phyloP scores from a whole-genome alignment of 371 early-diverging fungal species.

The Rhizopus sp. region DNA sequence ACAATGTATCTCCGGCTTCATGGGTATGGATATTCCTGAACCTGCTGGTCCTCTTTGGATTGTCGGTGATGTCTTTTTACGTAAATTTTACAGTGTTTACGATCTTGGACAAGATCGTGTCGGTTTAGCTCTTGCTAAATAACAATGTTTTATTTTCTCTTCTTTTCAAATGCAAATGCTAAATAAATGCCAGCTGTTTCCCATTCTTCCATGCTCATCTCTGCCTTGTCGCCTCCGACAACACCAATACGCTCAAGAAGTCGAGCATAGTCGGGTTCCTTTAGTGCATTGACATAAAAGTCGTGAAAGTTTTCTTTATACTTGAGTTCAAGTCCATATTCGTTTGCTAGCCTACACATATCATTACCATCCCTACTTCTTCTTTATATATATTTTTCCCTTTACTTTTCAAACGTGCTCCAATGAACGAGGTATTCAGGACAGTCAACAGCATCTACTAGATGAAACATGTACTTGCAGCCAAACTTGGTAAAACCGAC shows the following conservation, averaged over 20 bases:
- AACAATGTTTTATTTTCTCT: slow-evolving; percentile 20
- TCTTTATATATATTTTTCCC: slow-evolving; percentile 4
- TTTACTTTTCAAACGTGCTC: slow-evolving; percentile 72
- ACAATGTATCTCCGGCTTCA: slow-evolving; percentile 91
- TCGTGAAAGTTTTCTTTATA: slow-evolving; percentile 82
- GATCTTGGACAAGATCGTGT: slow-evolving; percentile 86
- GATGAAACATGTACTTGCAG: slow-evolving; percentile 89
- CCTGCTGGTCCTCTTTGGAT: slow-evolving; percentile 59
- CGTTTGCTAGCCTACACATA: slow-evolving; percentile 70
- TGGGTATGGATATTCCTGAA: slow-evolving; percentile 87
- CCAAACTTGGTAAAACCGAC: slow-evolving; percentile 72
- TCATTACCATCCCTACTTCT: not conserved
- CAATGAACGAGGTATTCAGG: slow-evolving; percentile 97
- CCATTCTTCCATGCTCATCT: slow-evolving; percentile 87
- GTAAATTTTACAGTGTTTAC: slow-evolving; percentile 91
- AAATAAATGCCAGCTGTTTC: slow-evolving; percentile 80
- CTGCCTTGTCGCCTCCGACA: slow-evolving; percentile 60
- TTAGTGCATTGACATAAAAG: slow-evolving; percentile 65
- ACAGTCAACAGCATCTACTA: slow-evolving; percentile 97
- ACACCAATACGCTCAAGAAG: slow-evolving; percentile 86
- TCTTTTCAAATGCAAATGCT: slow-evolving; percentile 61
- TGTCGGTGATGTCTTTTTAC: slow-evolving; percentile 92
- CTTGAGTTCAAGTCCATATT: slow-evolving; percentile 77
- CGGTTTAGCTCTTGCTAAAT: slow-evolving; percentile 62
- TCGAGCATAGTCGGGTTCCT: slow-evolving; percentile 49